Percentiles rank a stretch among this genome's conserved stretches.
phyloP scores from a whole-genome alignment of 257 asterid genomes.

The Primulina eburnea region DNA sequence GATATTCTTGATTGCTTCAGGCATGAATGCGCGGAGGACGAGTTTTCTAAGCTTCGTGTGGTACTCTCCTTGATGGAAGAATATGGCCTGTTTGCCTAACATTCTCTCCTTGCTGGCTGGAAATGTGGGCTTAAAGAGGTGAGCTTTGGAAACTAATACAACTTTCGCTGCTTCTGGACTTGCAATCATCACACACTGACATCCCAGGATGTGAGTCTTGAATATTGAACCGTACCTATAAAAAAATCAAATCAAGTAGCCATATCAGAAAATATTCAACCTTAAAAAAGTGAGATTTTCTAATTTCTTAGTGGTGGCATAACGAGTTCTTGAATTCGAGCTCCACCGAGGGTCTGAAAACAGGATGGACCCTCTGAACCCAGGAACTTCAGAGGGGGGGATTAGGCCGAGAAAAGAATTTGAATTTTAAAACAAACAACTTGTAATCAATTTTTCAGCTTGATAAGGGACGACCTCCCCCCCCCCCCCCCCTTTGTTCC shows the following conservation, averaged over 20 bases:
- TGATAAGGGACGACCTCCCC: background rate
- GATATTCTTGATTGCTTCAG: constrained; percentile 56
- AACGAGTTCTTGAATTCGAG: background rate
- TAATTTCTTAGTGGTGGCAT: background rate
- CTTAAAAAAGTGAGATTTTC: background rate
- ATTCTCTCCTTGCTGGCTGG: constrained; percentile 81
- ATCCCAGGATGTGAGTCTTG: constrained; percentile 73
- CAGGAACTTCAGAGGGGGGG: background rate
- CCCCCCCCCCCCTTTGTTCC: background rate
- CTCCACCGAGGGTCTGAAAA: background rate
- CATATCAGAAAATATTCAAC: background rate
- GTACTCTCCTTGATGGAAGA: constrained; percentile 72
- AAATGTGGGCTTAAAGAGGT: constrained; percentile 76
- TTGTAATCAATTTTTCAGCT: background rate
- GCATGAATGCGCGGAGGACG: constrained; percentile 69
- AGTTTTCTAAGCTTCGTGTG: constrained; percentile 63
- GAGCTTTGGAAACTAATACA: constrained; percentile 64
- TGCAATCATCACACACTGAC: constrained; percentile 70
- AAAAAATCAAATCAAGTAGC: background rate
- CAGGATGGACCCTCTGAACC: background rate
- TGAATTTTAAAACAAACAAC: no score
- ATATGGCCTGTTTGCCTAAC: constrained; percentile 74
- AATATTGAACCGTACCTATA: constrained; percentile 73
- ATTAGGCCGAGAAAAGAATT: background rate
- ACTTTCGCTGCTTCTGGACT: constrained; percentile 73